Evolutionary conservation across 345 rosid species (phyloP).

Genomic region (Anastatica hierochuntica): DNA sequence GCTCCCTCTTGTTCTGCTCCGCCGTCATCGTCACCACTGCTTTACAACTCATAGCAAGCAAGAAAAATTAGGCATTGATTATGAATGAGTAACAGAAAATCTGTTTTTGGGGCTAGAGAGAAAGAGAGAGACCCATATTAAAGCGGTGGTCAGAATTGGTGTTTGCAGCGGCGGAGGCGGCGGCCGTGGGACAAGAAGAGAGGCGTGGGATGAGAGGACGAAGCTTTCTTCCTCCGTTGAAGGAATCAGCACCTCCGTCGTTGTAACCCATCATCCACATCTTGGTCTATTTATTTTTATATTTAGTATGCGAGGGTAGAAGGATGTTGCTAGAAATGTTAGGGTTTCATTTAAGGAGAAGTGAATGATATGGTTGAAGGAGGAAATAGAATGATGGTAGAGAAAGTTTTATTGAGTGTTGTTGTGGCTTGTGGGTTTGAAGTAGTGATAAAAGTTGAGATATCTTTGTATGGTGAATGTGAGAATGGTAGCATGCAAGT

Average conservation of each 20-base stretch:
- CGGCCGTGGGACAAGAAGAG: constrained; percentile 30
- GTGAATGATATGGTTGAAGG: constrained; percentile 25
- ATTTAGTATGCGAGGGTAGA: neutral
- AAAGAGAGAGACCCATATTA: constrained; percentile 24
- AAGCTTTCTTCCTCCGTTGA: constrained; percentile 60
- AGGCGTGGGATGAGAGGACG: constrained; percentile 81
- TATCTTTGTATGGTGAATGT: too few species aligned
- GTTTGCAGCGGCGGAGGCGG: constrained; percentile 34
- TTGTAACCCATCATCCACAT: constrained; percentile 96
- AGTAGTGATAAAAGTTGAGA: too few species aligned
- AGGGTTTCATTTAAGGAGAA: neutral
- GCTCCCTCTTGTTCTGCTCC: constrained; percentile 64
- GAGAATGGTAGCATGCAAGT: too few species aligned
- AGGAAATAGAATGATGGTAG: neutral
- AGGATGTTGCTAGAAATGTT: neutral
- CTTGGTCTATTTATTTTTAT: constrained; percentile 1
- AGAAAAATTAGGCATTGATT: neutral
- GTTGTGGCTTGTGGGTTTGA: constrained; percentile 21
- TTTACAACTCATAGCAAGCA: neutral
- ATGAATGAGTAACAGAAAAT: neutral
- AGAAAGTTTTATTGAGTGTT: constrained; percentile 16
- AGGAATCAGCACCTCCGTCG: constrained; percentile 55
- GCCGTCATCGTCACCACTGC: constrained; percentile 27
- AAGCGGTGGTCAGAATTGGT: constrained; percentile 56
- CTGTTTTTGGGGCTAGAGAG: neutral